phyloP scores from a whole-genome alignment of 2,329 filamentous ascomycete genomes.

The Amesomyces nigricolor region DNA sequence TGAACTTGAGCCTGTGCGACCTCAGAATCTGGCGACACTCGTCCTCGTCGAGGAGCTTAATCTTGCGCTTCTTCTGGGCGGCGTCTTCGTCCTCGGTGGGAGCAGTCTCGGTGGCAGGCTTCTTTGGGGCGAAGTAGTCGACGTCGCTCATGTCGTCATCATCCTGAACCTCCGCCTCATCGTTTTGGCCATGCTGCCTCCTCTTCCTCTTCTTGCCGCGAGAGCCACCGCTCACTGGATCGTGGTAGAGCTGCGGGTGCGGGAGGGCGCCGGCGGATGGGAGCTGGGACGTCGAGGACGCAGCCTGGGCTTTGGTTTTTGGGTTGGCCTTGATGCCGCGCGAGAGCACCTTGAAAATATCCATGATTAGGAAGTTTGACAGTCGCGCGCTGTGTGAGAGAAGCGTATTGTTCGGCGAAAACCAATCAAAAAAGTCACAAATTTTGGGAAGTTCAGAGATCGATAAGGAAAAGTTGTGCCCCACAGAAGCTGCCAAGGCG shows the following conservation, averaged over 20 bases:
- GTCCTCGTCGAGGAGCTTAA: constrained; percentile 53
- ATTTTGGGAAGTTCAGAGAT: constrained; percentile 2
- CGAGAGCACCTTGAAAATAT: constrained; percentile 68
- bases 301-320: constrained; percentile 34
- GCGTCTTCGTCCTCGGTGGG: constrained; percentile 23
- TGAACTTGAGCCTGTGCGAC: constrained; percentile 79
- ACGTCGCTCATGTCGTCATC: constrained; percentile 41
- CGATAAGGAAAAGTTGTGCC: constrained; percentile 22
- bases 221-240: constrained; percentile 39
- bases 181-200: constrained; percentile 30
- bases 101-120: constrained; percentile 27
- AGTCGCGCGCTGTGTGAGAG: not conserved
- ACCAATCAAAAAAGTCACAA: not conserved
- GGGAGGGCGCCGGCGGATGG: constrained; percentile 59
- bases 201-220: constrained; percentile 53
- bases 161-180: constrained; percentile 29
- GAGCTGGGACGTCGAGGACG: constrained; percentile 39
- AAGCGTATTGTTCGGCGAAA: not conserved
- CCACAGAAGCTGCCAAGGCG: constrained; percentile 15
- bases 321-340: constrained; percentile 57
- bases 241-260: constrained; percentile 67
- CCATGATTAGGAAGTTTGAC: constrained; percentile 43
- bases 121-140: constrained; percentile 54
- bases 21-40: constrained; percentile 69
- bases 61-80: constrained; percentile 28